phyloP scores from a whole-genome alignment of 2,329 filamentous ascomycete genomes.

The Pseudofabraea citricarpa region DNA sequence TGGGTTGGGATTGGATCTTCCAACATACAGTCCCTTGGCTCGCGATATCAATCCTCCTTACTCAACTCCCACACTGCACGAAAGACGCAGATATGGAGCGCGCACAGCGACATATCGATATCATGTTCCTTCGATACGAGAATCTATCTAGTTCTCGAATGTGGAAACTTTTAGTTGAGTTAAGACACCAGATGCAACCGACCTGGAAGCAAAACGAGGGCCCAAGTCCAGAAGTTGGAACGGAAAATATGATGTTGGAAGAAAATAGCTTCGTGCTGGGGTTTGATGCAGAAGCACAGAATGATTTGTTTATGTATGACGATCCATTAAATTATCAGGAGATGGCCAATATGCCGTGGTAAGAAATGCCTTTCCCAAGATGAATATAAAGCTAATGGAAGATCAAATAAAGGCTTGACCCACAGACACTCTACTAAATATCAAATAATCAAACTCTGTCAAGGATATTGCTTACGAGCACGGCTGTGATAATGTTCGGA shows the following conservation, averaged over 20 bases:
- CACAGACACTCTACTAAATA: no score
- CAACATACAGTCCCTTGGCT: slow-evolving; percentile 13
- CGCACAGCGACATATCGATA: slow-evolving; percentile 8
- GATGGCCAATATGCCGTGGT: background rate
- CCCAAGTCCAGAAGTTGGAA: background rate
- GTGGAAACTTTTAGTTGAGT: slow-evolving; percentile 11
- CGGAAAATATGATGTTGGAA: background rate
- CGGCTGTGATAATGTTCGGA: no score
- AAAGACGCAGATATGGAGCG: slow-evolving; percentile 8
- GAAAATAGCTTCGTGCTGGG: background rate
- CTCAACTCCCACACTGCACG: slow-evolving; percentile 5
- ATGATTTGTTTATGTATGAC: background rate
- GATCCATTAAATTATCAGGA: background rate
- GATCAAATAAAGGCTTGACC: no score
- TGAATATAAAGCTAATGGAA: no score
- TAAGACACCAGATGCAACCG: slow-evolving; percentile 1
- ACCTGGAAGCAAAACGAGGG: background rate
- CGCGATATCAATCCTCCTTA: slow-evolving; percentile 12
- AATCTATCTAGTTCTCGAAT: slow-evolving; percentile 7
- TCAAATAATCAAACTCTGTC: no score
- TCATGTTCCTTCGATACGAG: slow-evolving; percentile 6
- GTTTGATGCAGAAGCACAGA: background rate
- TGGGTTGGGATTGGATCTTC: slow-evolving; percentile 15
- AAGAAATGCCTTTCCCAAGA: no score
- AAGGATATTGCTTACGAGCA: no score